Evolutionary conservation across 306 rosid genomes (phyloP), one percentile per base, ranked within the genome.

Genomic region (Quercus berberidifolia): DNA sequence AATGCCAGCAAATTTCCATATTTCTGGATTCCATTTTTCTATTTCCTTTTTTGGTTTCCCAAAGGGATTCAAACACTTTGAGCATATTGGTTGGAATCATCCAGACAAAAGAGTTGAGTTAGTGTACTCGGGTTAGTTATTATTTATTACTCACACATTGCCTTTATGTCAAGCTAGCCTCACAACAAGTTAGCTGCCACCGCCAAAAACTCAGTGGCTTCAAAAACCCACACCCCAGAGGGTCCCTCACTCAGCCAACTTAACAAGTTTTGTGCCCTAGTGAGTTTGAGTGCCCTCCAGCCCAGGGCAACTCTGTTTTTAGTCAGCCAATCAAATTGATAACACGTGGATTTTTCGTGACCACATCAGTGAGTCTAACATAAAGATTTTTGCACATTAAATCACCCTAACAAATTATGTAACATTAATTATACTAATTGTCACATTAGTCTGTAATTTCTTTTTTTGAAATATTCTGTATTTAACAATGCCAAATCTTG

Each of bases 171-270:
- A 55, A n/a, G 60, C 19, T 12, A 55, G 78, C 79, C 55, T 46
- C 41, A 76, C 56, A 82, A 64, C 28, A 56, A 64, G 17, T 43
- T 51, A 49, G 46, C 70, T 25, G 30, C 46, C 52, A 46, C 55
- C 74, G 74, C 72, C 84, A 84, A 80, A 85, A 81, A 33, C 74
- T 35, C 43, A 55, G 55, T 23, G 68, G 77, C 58, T 88, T 79
- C 81, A 82, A 81, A 85, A 82, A 62, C 71, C 87, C 56, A 26
- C 23, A 25, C 51, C 82, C 68, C 55, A 25, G 59, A 30, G 67
- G 85, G 87, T 78, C 85, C 87, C 90, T 80, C 57, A 30, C 71
- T 63, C 85, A 83, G 80, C 55, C 72, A 52, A 81, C 83, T 74
- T 70, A 67, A 63, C 78, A 25, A 18, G 49, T 54, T 15, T 73